These are phyloP conservation scores for Hordeum vulgare DNA, from an alignment of 176 grass and related monocot species.

Conservation along the genomic window DNA sequence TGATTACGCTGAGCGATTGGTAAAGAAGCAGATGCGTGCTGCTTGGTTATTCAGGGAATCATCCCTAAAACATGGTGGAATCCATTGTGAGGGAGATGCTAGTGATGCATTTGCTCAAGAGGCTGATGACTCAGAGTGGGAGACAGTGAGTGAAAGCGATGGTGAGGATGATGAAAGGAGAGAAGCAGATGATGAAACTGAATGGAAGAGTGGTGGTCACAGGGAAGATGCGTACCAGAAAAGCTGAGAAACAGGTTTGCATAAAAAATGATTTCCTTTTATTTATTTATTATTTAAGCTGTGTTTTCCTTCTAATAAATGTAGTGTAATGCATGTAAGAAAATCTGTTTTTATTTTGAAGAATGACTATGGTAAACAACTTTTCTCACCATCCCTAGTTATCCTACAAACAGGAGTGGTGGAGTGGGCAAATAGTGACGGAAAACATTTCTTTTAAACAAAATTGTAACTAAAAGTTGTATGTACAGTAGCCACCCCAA, in stretches of 20 bases:
- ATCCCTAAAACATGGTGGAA: conserved; percentile 76
- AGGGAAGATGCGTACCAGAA: conserved; percentile 53
- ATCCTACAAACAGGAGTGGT: not conserved
- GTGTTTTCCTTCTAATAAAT: not conserved
- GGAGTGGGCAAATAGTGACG: not conserved
- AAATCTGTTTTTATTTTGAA: not conserved
- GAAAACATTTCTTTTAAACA: not conserved
- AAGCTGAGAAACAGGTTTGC: conserved; percentile 46
- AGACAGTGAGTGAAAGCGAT: conserved; percentile 86
- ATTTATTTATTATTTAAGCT: not conserved
- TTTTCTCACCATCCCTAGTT: not conserved
- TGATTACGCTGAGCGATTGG: conserved; percentile 96
- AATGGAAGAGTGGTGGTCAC: conserved; percentile 58
- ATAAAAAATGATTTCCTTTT: not conserved
- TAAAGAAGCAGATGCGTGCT: conserved; percentile 93
- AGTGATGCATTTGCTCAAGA: conserved; percentile 79
- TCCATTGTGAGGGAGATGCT: conserved; percentile 61
- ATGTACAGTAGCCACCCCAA: not conserved
- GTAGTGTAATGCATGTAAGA: not conserved
- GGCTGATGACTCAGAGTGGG: conserved; percentile 92
- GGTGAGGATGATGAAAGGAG: conserved; percentile 52
- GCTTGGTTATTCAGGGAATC: conserved; percentile 99
- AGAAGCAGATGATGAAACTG: conserved; percentile 55
- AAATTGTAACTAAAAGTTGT: not conserved
- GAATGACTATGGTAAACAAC: not conserved